Evolutionary conservation across 768 basidiomycete genomes (phyloP).

Genomic region (Psilocybe tampanensis): DNA sequence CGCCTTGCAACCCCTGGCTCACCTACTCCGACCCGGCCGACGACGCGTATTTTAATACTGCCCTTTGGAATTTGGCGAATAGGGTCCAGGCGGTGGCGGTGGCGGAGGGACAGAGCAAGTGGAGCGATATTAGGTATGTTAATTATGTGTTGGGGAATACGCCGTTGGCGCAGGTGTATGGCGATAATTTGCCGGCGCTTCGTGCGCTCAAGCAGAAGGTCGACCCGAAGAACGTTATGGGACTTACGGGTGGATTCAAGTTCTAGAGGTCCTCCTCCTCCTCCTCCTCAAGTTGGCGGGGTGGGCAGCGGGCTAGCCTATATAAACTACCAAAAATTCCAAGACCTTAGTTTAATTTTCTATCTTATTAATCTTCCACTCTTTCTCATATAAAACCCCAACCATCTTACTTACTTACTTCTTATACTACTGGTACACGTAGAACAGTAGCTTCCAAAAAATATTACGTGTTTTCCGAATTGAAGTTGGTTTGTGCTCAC

Average conservation of each 20-base stretch:
- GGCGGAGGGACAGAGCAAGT: slow-evolving; percentile 37
- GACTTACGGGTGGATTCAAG: slow-evolving; percentile 68
- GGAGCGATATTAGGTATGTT: slow-evolving; percentile 44
- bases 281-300: too few relatives aligned
- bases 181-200: slow-evolving; percentile 45
- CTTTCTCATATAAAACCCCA: too few relatives aligned
- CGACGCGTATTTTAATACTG: slow-evolving; percentile 22
- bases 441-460: too few relatives aligned
- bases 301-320: too few relatives aligned
- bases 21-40: slow-evolving; percentile 2
- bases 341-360: too few relatives aligned
- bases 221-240: slow-evolving; percentile 66
- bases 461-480: too few relatives aligned
- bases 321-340: too few relatives aligned
- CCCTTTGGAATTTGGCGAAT: slow-evolving; percentile 24
- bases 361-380: too few relatives aligned
- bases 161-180: slow-evolving; percentile 52
- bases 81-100: slow-evolving; percentile 37
- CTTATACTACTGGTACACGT: too few relatives aligned
- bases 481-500: too few relatives aligned
- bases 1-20: slow-evolving; percentile 2
- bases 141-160: slow-evolving; percentile 64
- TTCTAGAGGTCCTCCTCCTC: too few relatives aligned
- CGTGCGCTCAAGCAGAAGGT: slow-evolving; percentile 40
- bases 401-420: too few relatives aligned